A percentile compares a stretch with the other conserved stretches of the same genome.
phyloP scores from a whole-genome alignment of 129 eudicot genomes.

The Sambucus nigra region DNA sequence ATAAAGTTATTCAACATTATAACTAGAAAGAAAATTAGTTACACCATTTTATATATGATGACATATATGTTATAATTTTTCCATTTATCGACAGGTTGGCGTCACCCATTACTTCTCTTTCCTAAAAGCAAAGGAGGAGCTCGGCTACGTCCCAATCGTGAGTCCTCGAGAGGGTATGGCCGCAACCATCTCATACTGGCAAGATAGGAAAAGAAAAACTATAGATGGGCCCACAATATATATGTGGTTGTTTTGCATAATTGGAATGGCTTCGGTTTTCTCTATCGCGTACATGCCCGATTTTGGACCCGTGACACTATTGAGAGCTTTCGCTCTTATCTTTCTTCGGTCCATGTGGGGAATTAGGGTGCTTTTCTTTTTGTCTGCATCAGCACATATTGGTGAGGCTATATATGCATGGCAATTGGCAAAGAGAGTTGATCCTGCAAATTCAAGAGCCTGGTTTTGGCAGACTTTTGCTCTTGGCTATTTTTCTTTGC shows the following conservation, averaged over 20 bases:
- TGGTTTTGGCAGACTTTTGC: slow-evolving; percentile 89
- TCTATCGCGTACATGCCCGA: slow-evolving; percentile 69
- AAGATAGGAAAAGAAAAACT: slow-evolving; percentile 45
- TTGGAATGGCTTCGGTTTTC: slow-evolving; percentile 59
- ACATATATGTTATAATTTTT: background rate
- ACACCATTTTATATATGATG: background rate
- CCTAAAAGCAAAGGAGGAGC: slow-evolving; percentile 71
- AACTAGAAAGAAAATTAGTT: too few species aligned
- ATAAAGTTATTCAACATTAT: too few species aligned
- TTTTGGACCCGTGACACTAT: slow-evolving; percentile 46
- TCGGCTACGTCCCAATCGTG: slow-evolving; percentile 69
- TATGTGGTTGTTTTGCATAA: slow-evolving; percentile 45
- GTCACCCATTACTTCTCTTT: slow-evolving; percentile 75
- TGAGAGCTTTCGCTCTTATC: slow-evolving; percentile 41
- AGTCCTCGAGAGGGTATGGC: slow-evolving; percentile 77
- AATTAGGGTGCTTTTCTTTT: slow-evolving; percentile 29
- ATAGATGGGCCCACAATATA: slow-evolving; percentile 76
- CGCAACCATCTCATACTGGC: slow-evolving; percentile 65
- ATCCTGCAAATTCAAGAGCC: slow-evolving; percentile 67
- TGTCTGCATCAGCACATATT: slow-evolving; percentile 42
- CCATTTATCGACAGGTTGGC: slow-evolving; percentile 45
- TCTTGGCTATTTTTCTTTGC: slow-evolving; percentile 72
- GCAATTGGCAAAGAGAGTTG: slow-evolving; percentile 72
- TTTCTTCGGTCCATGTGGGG: slow-evolving; percentile 49
- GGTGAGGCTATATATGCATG: slow-evolving; percentile 80